A percentile compares a stretch with the other conserved stretches of the same genome.
Evolutionary conservation across 2,329 filamentous ascomycete species (phyloP).

Genomic region (Sporothrix luriei): DNA sequence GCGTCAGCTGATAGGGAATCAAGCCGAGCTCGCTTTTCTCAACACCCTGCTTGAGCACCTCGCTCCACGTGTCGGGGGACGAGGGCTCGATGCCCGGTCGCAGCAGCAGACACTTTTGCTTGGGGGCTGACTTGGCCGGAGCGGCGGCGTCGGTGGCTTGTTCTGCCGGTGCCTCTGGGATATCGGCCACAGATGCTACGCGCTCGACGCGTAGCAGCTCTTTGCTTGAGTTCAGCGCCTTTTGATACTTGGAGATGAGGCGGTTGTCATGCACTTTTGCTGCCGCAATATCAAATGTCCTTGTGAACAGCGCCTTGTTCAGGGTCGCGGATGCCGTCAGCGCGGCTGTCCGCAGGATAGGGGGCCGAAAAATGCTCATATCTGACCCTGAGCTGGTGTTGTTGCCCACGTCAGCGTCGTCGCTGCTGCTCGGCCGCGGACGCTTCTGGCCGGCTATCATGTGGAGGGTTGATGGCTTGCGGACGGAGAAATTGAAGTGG

Average conservation of each 20-base stretch:
- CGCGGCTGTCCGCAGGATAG: constrained; percentile 73
- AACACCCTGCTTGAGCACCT: constrained; percentile 68
- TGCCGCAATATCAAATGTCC: constrained; percentile 73
- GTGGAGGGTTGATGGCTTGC: background rate
- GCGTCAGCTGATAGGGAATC: constrained; percentile 71
- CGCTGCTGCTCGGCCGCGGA: constrained; percentile 32
- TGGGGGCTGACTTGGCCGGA: constrained; percentile 39
- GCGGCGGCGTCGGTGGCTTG: constrained; percentile 43
- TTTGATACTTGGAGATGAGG: constrained; percentile 72
- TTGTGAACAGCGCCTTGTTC: constrained; percentile 81
- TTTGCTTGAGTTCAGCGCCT: constrained; percentile 63
- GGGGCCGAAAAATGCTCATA: constrained; percentile 71
- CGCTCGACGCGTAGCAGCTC: constrained; percentile 69
- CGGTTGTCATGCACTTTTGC: constrained; percentile 75
- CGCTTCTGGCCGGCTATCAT: constrained; percentile 35
- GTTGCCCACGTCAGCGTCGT: constrained; percentile 21
- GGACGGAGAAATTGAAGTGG: background rate
- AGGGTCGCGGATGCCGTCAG: constrained; percentile 55
- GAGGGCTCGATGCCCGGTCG: constrained; percentile 58
- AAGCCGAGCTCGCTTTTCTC: constrained; percentile 71
- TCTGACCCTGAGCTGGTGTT: constrained; percentile 6
- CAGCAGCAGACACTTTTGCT: constrained; percentile 62
- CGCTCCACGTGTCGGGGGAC: constrained; percentile 74
- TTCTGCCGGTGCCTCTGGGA: constrained; percentile 56
- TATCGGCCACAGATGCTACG: constrained; percentile 62